Base-by-base conservation (phyloP, 768 basidiomycete genomes). In the Psilocybe azurescens region DNA sequence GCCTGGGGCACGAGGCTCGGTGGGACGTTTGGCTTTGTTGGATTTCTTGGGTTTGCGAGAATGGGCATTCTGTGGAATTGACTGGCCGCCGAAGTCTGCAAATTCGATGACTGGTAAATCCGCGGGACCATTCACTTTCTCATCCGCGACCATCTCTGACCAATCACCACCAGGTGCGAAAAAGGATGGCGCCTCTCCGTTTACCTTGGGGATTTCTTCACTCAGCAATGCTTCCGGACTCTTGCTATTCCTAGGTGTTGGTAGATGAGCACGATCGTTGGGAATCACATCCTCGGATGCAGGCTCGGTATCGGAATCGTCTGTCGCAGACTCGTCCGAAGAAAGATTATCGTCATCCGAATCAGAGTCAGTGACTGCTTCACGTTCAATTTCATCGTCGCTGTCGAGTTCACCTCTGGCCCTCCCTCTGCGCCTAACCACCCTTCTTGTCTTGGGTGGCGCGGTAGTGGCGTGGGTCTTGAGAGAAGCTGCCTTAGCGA, bases 81-180 rank as follows among this genome's bases (percentile, higher is more conserved):
- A 65, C 24, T 80, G 74, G 30, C 72, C 77, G 57, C 81, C 80
- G 70, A 87, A 81, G 60, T 94, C 89, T 56, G 86, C 82, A 69
- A 94, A 95, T 60, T 93, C 90, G 66, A 94, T 88, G 67, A 94
- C 88, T 38, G 92, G 93, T 7, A 94, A 80, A 29, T 87, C 85
- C 7, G 84, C 85, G 51, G 85, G 78, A 18, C 87, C 89, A 63
- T 87, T 82, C n/a, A 76, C 77, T 48, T 75, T 82, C 75, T 91
- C 89, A 61, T 89, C 89, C 16, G 88, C 81, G n/a, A 93, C 90
- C 87, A 93, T 90, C 70, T 94, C 91, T 9, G 91, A 90, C 93
- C 93, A 94, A 67, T 85, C 83, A 14, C 83, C 82, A 32, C 81
- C 72, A 1, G 79, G 64, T 5, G 83, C 75, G 65, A 89, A 89